phyloP scores from a whole-genome alignment of 2,329 filamentous ascomycete genomes.

The Phoma sp. region DNA sequence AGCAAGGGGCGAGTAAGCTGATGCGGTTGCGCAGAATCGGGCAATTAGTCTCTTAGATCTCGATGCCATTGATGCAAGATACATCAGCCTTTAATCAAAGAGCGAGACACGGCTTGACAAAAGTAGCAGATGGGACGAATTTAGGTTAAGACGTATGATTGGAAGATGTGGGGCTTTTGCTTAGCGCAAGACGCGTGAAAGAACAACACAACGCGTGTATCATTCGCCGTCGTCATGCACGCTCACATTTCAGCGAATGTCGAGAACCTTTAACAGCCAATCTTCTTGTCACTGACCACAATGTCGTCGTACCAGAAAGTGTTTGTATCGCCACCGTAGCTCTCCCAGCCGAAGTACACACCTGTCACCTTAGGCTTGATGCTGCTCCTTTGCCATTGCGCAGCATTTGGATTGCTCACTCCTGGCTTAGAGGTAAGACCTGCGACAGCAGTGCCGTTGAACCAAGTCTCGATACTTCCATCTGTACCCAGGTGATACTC shows the following conservation, averaged over 20 bases:
- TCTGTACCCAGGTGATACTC: slow-evolving; percentile 68
- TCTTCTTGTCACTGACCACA: slow-evolving; percentile 55
- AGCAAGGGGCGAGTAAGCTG: too few relatives aligned
- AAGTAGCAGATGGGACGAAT: too few relatives aligned
- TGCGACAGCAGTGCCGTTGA: slow-evolving; percentile 60
- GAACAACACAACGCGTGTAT: too few relatives aligned
- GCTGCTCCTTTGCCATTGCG: slow-evolving; percentile 60
- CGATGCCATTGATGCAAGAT: too few relatives aligned
- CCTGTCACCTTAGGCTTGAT: slow-evolving; percentile 62
- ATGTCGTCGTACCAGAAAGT: slow-evolving; percentile 71
- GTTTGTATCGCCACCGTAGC: slow-evolving; percentile 66
- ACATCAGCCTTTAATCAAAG: too few relatives aligned
- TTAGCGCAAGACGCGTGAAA: too few relatives aligned
- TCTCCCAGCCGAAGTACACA: slow-evolving; percentile 70
- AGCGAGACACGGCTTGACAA: too few relatives aligned
- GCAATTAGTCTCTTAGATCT: too few relatives aligned
- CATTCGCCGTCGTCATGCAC: too few relatives aligned
- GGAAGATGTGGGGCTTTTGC: too few relatives aligned
- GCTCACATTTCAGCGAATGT: background rate
- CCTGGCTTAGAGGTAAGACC: slow-evolving; percentile 60
- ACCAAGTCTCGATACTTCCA: slow-evolving; percentile 67
- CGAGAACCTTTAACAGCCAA: slow-evolving; percentile 58
- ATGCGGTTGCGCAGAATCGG: too few relatives aligned
- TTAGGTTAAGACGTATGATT: too few relatives aligned
- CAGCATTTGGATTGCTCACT: slow-evolving; percentile 60